phyloP scores from a whole-genome alignment of 768 basidiomycete genomes.

The Russula virescens region DNA sequence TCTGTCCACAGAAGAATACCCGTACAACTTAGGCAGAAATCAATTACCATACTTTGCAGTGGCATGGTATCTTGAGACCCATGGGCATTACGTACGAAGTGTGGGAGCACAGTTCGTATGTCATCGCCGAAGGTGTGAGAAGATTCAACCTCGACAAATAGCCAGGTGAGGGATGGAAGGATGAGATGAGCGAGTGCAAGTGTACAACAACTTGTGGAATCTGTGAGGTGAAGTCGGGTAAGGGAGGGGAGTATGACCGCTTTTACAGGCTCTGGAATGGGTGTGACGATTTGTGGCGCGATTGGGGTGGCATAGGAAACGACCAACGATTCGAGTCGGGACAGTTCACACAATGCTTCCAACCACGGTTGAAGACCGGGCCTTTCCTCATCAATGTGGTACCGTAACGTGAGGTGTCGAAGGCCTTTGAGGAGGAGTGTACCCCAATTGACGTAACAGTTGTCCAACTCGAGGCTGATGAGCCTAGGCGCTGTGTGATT shows the following conservation, averaged over 20 bases:
- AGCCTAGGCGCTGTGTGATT: not conserved
- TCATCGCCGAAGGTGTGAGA: not conserved
- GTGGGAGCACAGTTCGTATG: not conserved
- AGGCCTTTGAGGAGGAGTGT: not conserved
- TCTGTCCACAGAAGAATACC: not conserved
- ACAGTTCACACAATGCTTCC: not conserved
- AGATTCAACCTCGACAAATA: not conserved
- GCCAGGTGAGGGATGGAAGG: not conserved
- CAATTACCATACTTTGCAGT: not conserved
- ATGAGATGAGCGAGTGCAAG: conserved; percentile 2
- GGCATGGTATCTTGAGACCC: conserved; percentile 4
- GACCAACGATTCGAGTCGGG: not conserved
- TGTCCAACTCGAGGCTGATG: not conserved
- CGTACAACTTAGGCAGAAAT: not conserved
- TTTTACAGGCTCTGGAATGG: not conserved
- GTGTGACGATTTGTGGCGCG: not conserved
- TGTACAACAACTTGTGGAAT: not conserved
- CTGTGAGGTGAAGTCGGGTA: not conserved
- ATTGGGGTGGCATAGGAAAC: not conserved
- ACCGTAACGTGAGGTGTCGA: not conserved
- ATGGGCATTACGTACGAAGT: not conserved
- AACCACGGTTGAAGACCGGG: not conserved
- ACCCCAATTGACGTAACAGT: not conserved
- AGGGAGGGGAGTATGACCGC: not conserved
- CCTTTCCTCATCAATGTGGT: too few species aligned